A percentile compares a stretch with the other conserved stretches of the same genome.
Conservation (phyloP, 192 early-diverging fungal species). For the Entophlyctis luteolus region DNA sequence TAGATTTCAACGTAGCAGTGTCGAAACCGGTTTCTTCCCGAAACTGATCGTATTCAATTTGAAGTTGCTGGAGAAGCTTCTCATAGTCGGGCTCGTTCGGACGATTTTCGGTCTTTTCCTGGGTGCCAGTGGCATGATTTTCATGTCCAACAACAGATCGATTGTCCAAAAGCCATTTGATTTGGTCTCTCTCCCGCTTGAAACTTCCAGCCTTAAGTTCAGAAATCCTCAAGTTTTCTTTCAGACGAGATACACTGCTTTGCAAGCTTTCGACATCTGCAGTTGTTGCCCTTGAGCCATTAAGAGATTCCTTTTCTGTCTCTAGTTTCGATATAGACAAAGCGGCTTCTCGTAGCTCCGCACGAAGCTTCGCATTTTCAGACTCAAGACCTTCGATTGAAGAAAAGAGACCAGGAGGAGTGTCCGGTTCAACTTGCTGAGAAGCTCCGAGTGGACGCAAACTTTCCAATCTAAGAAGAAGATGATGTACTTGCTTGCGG, state of each 20-base stretch:
- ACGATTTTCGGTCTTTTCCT: background rate
- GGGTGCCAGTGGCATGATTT: background rate
- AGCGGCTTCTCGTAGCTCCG: background rate
- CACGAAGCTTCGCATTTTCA: slow-evolving; percentile 19
- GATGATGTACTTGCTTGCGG: slow-evolving; percentile 23
- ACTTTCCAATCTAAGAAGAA: slow-evolving; percentile 24
- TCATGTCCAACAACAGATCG: background rate
- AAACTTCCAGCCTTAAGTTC: slow-evolving; percentile 50
- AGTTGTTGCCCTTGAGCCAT: slow-evolving; percentile 27
- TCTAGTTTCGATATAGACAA: slow-evolving; percentile 25
- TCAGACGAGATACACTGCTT: slow-evolving; percentile 48
- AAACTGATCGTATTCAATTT: slow-evolving; percentile 64
- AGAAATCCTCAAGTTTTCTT: slow-evolving; percentile 51
- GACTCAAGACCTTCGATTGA: slow-evolving; percentile 17
- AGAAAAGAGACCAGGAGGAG: slow-evolving; percentile 13
- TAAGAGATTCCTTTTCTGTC: slow-evolving; percentile 35
- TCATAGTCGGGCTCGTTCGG: slow-evolving; percentile 33
- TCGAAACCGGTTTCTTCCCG: slow-evolving; percentile 60
- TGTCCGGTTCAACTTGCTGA: background rate
- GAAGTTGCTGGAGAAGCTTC: slow-evolving; percentile 41
- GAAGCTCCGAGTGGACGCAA: background rate
- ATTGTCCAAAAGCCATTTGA: slow-evolving; percentile 17
- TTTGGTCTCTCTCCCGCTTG: slow-evolving; percentile 55
- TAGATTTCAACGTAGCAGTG: slow-evolving; percentile 50
- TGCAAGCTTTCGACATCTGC: slow-evolving; percentile 48